Base-by-base conservation (phyloP, 1,284 basidiomycete species). In the Xerocomus nothofagi region DNA sequence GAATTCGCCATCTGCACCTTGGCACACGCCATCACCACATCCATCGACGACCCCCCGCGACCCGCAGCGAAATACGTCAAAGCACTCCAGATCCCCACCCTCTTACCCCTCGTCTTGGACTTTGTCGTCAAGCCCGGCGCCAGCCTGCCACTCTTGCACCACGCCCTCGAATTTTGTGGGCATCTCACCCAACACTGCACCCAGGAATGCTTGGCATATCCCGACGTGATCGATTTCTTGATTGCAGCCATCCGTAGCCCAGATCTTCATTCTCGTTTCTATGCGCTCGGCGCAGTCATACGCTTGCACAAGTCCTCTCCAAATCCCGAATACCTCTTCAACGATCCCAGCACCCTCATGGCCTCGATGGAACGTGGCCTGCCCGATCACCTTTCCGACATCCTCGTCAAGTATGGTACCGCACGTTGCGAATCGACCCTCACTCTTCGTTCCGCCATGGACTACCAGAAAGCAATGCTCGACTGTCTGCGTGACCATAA, bases 401-500 rank as follows among this genome's bases (percentile, higher is more conserved):
- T 75, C 44, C 57, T 82, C 51, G 65, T 73, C 60, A 60, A 71
- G 46, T 85, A 81, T 52, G 82, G 81, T 0, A 53, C 65, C n/a
- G 55, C 53, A 15, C 65, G 67, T 11, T 77, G 73, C 61, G 82
- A 83, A 41, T 71, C 71, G 4, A 74, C 60, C 34, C 51, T 76
- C 20, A 76, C 73, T 0, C 54, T 80, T 30, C 53, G 56, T 4
- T 71, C 73, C 7, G 53, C 70, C 6, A 24, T 38, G 3, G 77
- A 79, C 10, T 81, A 74, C 56, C 77, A 78, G 50, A 63, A 69
- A 4, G 80, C 79, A 6, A 79, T 86, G 74, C 71, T 80, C 64
- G 44, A 66, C 14, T 71, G 65, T 47, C 71, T 70, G 0, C 69
- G 75, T 40, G 73, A 79, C 57, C 67, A 64, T 31, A 73, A 86